phyloP scores from a whole-genome alignment of 2,329 filamentous ascomycete species.

The Clonostachys byssicola region DNA sequence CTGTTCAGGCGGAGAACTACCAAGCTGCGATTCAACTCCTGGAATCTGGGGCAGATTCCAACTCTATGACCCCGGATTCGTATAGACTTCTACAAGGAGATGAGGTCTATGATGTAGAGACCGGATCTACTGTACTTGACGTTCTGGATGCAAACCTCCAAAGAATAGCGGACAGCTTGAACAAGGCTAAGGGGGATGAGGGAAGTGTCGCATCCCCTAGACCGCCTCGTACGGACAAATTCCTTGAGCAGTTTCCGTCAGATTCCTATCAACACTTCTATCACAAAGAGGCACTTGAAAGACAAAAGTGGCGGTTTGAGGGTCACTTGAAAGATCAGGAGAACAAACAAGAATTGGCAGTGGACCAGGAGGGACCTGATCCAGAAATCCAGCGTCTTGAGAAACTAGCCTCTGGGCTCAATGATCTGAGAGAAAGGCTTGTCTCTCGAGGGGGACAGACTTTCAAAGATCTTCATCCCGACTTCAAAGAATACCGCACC shows the following conservation, averaged over 20 bases:
- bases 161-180: slow-evolving; percentile 19
- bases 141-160: slow-evolving; percentile 33
- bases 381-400: slow-evolving; percentile 37
- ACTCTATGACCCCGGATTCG: slow-evolving; percentile 43
- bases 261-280: slow-evolving; percentile 56
- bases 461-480: slow-evolving; percentile 60
- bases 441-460: slow-evolving; percentile 59
- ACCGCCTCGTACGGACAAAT: slow-evolving; percentile 40
- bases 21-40: slow-evolving; percentile 55
- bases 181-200: slow-evolving; percentile 36
- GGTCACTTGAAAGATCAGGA: slow-evolving; percentile 9
- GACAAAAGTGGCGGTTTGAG: slow-evolving; percentile 19
- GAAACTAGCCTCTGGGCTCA: slow-evolving; percentile 43
- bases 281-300: slow-evolving; percentile 21
- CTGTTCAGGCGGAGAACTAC: slow-evolving; percentile 37
- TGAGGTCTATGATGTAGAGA: slow-evolving; percentile 22
- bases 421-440: slow-evolving; percentile 50
- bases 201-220: slow-evolving; percentile 13
- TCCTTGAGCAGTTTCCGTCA: slow-evolving; percentile 41
- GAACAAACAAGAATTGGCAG: slow-evolving; percentile 13
- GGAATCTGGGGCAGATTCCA: slow-evolving; percentile 60
- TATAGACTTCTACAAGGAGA: slow-evolving; percentile 25
- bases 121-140: slow-evolving; percentile 54
- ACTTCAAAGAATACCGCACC: slow-evolving; percentile 24
- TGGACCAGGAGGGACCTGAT: slow-evolving; percentile 37